Percentiles rank a stretch among this genome's conserved stretches.
phyloP scores from a whole-genome alignment of 306 rosid genomes.

The Cucurbita moschata region DNA sequence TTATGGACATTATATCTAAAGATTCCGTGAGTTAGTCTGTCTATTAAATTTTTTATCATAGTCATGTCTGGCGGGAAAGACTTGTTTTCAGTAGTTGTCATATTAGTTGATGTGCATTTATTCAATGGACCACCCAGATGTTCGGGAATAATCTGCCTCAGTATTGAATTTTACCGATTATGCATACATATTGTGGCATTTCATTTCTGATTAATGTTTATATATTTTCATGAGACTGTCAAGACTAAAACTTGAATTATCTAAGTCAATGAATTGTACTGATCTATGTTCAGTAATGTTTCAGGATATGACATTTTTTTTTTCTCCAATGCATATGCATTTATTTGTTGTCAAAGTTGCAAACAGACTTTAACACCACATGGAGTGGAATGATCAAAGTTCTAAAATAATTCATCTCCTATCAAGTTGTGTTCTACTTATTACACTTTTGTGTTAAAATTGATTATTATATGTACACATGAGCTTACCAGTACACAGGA shows the following conservation, averaged over 20 bases:
- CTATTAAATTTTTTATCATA: background rate
- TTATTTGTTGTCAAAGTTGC: background rate
- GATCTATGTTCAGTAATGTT: background rate
- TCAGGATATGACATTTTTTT: background rate
- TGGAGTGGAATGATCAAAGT: background rate
- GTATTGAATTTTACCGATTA: background rate
- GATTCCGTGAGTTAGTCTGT: background rate
- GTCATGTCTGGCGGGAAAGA: background rate
- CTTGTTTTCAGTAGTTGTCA: background rate
- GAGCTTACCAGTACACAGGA: background rate
- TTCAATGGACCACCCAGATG: background rate
- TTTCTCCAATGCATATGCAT: background rate
- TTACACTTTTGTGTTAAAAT: background rate
- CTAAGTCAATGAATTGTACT: background rate
- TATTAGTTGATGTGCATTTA: background rate
- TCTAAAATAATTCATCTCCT: background rate
- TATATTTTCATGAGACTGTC: background rate
- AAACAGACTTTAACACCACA: background rate
- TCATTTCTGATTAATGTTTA: background rate
- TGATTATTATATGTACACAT: background rate
- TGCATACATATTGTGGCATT: background rate
- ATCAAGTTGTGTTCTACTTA: background rate
- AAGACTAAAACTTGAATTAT: background rate
- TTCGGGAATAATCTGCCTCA: background rate
- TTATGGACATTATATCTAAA: background rate